Percentiles rank a stretch among this genome's conserved stretches.
Conservation (phyloP, 2,329 filamentous ascomycete genomes). For the Stemphylium beticola region DNA sequence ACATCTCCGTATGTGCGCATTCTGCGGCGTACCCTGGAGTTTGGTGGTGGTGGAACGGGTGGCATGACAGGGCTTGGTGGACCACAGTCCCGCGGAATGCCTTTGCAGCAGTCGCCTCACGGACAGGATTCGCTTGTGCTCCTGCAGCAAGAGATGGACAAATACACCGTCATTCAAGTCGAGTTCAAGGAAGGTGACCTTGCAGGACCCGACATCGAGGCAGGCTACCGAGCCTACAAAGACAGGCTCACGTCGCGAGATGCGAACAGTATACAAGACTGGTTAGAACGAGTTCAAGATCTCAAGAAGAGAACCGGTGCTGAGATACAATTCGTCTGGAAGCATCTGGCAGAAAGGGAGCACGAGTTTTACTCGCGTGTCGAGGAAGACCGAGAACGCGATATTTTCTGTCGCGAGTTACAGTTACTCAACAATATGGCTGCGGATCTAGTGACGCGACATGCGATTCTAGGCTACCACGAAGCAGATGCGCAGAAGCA, state of each 20-base stretch:
- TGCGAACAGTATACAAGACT: conserved; percentile 15
- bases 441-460: conserved; percentile 4
- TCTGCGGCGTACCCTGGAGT: conserved; percentile 6
- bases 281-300: conserved; percentile 20
- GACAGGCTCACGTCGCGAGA: conserved; percentile 16
- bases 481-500: conserved; percentile 24
- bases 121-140: not conserved
- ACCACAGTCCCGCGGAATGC: not conserved
- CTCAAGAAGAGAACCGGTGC: conserved; percentile 8
- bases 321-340: conserved; percentile 27
- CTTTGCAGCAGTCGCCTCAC: not conserved
- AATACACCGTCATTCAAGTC: conserved; percentile 16
- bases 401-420: conserved; percentile 19
- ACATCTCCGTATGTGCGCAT: conserved; percentile 3
- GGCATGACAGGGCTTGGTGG: not conserved
- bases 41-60: not conserved
- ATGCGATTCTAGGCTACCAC: conserved; percentile 21
- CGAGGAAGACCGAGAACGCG: conserved; percentile 20
- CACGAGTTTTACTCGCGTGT: conserved; percentile 19
- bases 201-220: conserved; percentile 22
- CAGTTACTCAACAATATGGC: conserved; percentile 26
- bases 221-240: conserved; percentile 21
- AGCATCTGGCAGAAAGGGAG: conserved; percentile 22
- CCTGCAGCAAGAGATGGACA: conserved; percentile 1
- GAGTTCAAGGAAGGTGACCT: conserved; percentile 23